phyloP scores from a whole-genome alignment of 306 rosid genomes.

The Nissolia schottii region DNA sequence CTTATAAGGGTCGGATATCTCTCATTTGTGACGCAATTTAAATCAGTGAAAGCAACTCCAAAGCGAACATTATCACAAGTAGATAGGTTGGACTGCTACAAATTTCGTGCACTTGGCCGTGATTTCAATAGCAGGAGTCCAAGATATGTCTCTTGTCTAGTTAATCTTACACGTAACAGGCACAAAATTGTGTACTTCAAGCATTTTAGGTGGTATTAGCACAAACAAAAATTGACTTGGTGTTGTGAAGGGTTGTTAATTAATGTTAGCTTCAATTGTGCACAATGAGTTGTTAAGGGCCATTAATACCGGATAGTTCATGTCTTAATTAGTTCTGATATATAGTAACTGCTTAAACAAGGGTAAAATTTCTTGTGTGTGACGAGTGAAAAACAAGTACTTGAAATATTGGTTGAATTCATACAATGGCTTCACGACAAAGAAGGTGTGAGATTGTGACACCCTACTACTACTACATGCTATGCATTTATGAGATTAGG shows the following conservation, averaged over 20 bases:
- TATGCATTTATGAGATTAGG: conserved; percentile 59
- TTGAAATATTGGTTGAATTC: conserved; percentile 28
- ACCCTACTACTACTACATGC: conserved; percentile 33
- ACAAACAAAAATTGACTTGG: not conserved
- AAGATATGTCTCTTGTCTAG: not conserved
- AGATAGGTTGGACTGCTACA: no score
- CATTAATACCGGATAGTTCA: not conserved
- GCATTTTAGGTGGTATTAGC: conserved; percentile 19
- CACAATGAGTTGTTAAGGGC: not conserved
- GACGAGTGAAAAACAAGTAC: conserved; percentile 24
- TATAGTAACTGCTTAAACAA: conserved; percentile 7
- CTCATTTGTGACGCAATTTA: no score
- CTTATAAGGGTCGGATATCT: no score
- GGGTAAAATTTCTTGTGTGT: not conserved
- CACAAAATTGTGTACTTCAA: conserved; percentile 5
- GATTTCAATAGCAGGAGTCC: no score
- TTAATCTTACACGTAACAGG: not conserved
- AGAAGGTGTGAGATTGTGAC: conserved; percentile 35
- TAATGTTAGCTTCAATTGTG: conserved; percentile 7
- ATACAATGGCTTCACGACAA: conserved; percentile 37
- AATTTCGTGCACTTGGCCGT: not conserved
- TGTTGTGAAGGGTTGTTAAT: not conserved
- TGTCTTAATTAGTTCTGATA: not conserved
- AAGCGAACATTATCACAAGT: no score
- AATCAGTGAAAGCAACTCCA: no score